These are phyloP conservation scores for Backusella sp. DNA, from an alignment of 192 early-diverging fungal species.

Conservation along the genomic window DNA sequence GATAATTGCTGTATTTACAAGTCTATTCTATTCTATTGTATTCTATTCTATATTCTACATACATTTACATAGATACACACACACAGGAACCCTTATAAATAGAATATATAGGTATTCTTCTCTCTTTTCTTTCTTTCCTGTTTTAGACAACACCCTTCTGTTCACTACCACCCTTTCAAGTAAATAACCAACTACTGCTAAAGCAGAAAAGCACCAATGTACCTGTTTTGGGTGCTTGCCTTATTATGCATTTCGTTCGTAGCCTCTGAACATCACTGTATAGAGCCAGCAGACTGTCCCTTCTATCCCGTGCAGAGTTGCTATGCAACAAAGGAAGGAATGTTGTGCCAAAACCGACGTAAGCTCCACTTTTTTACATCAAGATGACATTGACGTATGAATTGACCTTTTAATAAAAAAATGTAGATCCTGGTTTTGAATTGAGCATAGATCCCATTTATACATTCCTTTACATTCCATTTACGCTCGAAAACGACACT, in stretches of 20 bases:
- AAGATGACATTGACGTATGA: not conserved
- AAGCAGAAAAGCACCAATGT: not conserved
- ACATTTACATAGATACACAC: too few relatives aligned
- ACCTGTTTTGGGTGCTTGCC: slow-evolving; percentile 14
- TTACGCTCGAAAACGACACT: slow-evolving; percentile 23
- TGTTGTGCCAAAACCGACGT: slow-evolving; percentile 27
- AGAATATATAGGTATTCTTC: not conserved
- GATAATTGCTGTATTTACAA: not conserved
- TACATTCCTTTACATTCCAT: slow-evolving; percentile 24
- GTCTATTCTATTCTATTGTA: too few relatives aligned
- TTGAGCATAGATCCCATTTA: slow-evolving; percentile 21
- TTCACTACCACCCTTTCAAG: not conserved
- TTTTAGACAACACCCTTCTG: not conserved
- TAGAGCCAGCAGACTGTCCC: slow-evolving; percentile 28
- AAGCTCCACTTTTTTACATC: not conserved
- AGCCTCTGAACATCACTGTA: slow-evolving; percentile 19
- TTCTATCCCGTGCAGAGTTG: slow-evolving; percentile 33
- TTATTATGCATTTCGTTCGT: not conserved
- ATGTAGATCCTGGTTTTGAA: slow-evolving; percentile 19
- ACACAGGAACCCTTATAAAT: not conserved
- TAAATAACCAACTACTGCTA: not conserved
- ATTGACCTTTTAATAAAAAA: not conserved
- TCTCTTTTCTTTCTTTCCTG: not conserved
- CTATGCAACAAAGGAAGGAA: slow-evolving; percentile 23
- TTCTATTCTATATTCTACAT: too few relatives aligned